Evolutionary conservation across 345 rosid species (phyloP).

Genomic region (Cardamine resedifolia): DNA sequence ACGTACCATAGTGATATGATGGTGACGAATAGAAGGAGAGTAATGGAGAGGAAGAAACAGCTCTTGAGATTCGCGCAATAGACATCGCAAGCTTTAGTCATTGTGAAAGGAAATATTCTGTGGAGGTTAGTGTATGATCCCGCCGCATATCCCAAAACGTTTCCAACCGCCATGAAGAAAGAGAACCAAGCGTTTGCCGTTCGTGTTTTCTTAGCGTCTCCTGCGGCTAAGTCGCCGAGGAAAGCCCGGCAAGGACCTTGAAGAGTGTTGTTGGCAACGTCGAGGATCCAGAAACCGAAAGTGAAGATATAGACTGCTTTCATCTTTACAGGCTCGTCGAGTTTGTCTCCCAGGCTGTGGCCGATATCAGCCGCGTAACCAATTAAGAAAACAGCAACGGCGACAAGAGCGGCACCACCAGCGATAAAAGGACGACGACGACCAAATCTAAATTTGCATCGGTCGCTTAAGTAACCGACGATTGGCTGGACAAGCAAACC

Average conservation of each 20-base stretch:
- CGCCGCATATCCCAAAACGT: slow-evolving; percentile 75
- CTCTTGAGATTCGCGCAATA: slow-evolving; percentile 84
- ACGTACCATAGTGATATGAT: slow-evolving; percentile 44
- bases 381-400: slow-evolving; percentile 58
- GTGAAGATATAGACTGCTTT: slow-evolving; percentile 12
- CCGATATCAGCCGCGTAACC: slow-evolving; percentile 85
- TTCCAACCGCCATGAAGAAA: slow-evolving; percentile 90
- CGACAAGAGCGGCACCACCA: slow-evolving; percentile 51
- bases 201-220: slow-evolving; percentile 49
- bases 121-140: slow-evolving; percentile 62
- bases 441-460: slow-evolving; percentile 64
- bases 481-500: slow-evolving; percentile 65
- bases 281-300: slow-evolving; percentile 27
- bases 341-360: slow-evolving; percentile 31
- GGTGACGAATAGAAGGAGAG: slow-evolving; percentile 45
- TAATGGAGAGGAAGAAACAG: slow-evolving; percentile 64
- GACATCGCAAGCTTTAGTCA: slow-evolving; percentile 59
- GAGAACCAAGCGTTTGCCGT: slow-evolving; percentile 58
- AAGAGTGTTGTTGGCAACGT: slow-evolving; percentile 85
- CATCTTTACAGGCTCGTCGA: background rate
- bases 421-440: slow-evolving; percentile 85
- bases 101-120: slow-evolving; percentile 59
- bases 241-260: slow-evolving; percentile 87
- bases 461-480: slow-evolving; percentile 82
- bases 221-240: slow-evolving; percentile 68